Conservation (phyloP, 495 filamentous ascomycete genomes). For the Penicillium canescens region DNA sequence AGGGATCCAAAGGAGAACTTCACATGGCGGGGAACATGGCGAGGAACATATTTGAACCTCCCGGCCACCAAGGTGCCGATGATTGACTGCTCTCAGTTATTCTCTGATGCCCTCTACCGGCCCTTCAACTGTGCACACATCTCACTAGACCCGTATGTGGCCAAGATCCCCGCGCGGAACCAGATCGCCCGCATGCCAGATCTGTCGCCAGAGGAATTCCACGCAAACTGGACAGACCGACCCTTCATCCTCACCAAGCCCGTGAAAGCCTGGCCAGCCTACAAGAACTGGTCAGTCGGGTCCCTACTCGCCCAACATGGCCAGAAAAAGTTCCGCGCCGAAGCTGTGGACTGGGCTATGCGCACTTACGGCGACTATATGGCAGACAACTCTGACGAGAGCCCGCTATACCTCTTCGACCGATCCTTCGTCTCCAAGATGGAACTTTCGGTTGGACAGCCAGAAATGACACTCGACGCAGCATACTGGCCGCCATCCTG, state of each 20-base stretch:
- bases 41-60: conserved; percentile 72
- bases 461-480: conserved; percentile 42
- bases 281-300: conserved; percentile 69
- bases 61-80: conserved; percentile 53
- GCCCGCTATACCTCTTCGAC: conserved; percentile 92
- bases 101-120: conserved; percentile 86
- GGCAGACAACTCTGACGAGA: conserved; percentile 79
- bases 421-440: conserved; percentile 86
- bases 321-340: conserved; percentile 74
- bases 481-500: conserved; percentile 83
- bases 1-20: conserved; percentile 51
- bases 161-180: conserved; percentile 71
- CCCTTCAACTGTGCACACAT: conserved; percentile 89
- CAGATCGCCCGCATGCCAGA: conserved; percentile 68
- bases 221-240: conserved; percentile 69
- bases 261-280: conserved; percentile 83
- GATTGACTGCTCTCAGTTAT: conserved; percentile 70
- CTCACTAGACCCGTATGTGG: conserved; percentile 61
- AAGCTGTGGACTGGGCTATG: conserved; percentile 91
- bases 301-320: conserved; percentile 63
- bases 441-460: conserved; percentile 60
- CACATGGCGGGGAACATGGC: conserved; percentile 85
- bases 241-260: conserved; percentile 88
- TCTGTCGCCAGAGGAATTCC: conserved; percentile 73
- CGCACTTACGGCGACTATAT: conserved; percentile 81